These are phyloP conservation scores for Myxozyma neglecta DNA, from an alignment of 805 yeast genomes.

Conservation along the genomic window DNA sequence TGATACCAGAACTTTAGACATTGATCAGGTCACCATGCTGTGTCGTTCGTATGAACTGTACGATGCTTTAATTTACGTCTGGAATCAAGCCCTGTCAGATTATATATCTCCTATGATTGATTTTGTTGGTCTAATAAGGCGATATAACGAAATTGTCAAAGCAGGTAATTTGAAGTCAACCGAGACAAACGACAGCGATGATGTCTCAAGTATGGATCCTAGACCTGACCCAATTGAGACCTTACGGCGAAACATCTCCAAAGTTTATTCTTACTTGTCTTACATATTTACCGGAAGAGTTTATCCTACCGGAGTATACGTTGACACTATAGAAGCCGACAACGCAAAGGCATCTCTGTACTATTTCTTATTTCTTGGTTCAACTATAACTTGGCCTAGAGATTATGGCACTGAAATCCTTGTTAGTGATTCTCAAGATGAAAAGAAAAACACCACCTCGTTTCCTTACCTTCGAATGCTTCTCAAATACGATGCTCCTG, in stretches of 20 bases:
- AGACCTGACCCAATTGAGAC: slow-evolving; percentile 32
- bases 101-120: slow-evolving; percentile 69
- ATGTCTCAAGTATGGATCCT: slow-evolving; percentile 1
- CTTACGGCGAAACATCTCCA: slow-evolving; percentile 29
- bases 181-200: neutral
- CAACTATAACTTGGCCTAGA: slow-evolving; percentile 48
- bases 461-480: slow-evolving; percentile 71
- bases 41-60: slow-evolving; percentile 57
- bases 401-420: slow-evolving; percentile 42
- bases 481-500: slow-evolving; percentile 56
- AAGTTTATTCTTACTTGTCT: slow-evolving; percentile 62
- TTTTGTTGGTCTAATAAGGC: slow-evolving; percentile 45
- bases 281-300: slow-evolving; percentile 73
- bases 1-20: slow-evolving; percentile 67
- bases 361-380: slow-evolving; percentile 59
- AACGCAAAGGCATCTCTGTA: slow-evolving; percentile 55
- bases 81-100: slow-evolving; percentile 70
- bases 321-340: slow-evolving; percentile 42
- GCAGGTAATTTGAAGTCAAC: slow-evolving; percentile 1
- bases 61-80: slow-evolving; percentile 68
- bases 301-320: slow-evolving; percentile 66
- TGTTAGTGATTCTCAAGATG: slow-evolving; percentile 34
- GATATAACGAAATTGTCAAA: neutral
- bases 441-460: slow-evolving; percentile 46
- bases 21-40: slow-evolving; percentile 68